Conservation (phyloP, 305 asterid genomes). For the Fraxinus albicans region DNA sequence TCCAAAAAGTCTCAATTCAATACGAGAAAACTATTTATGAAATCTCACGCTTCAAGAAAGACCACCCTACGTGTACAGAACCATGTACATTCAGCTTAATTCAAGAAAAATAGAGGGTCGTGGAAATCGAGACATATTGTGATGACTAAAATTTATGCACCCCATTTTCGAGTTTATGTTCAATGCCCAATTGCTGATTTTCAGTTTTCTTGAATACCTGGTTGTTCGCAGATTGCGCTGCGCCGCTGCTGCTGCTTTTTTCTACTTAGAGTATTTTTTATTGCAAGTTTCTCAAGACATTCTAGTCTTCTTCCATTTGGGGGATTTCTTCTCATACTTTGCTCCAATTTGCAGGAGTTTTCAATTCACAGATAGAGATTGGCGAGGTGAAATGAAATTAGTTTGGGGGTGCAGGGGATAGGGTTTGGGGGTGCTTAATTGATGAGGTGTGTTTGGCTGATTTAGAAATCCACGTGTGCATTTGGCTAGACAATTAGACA, state of each 20-base stretch:
- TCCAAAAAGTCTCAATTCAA: too few relatives aligned
- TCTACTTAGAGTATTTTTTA: too few relatives aligned
- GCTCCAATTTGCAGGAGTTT: background rate
- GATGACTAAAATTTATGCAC: too few relatives aligned
- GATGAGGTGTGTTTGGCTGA: background rate
- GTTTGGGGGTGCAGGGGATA: background rate
- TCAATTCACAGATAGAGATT: background rate
- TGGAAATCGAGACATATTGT: too few relatives aligned
- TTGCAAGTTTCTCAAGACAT: background rate
- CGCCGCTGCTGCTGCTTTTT: too few relatives aligned
- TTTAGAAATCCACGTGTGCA: background rate
- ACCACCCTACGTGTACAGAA: too few relatives aligned
- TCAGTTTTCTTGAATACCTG: background rate
- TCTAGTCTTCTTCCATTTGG: background rate
- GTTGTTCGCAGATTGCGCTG: too few relatives aligned
- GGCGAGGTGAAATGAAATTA: background rate
- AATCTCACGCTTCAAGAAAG: too few relatives aligned
- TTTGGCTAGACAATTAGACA: background rate
- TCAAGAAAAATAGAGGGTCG: too few relatives aligned
- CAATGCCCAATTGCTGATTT: background rate
- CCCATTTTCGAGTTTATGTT: background rate
- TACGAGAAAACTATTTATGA: too few relatives aligned
- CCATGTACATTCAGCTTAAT: too few relatives aligned
- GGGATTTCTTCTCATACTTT: background rate
- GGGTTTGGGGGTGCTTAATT: background rate